phyloP scores from a whole-genome alignment of 2,329 filamentous ascomycete genomes.

The Fusarium sambucinum region DNA sequence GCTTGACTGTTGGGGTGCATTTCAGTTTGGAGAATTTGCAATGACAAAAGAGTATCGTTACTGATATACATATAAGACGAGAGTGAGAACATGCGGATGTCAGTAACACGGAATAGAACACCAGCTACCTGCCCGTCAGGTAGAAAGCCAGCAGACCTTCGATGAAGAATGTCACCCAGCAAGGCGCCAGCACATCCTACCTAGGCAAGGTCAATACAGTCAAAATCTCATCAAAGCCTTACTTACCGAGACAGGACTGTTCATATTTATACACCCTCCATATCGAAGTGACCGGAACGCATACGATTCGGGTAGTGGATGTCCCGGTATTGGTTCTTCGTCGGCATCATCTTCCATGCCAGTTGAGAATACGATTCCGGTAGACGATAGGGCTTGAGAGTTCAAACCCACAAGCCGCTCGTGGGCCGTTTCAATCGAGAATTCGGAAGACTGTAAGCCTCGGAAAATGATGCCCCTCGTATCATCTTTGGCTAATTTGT shows the following conservation, averaged over 20 bases:
- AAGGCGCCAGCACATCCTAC: slow-evolving; percentile 90
- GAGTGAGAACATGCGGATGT: slow-evolving; percentile 81
- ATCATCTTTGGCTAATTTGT: slow-evolving; percentile 8
- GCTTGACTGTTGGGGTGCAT: slow-evolving; percentile 85
- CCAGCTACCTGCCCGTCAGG: slow-evolving; percentile 68
- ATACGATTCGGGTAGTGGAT: slow-evolving; percentile 59
- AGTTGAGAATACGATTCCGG: slow-evolving; percentile 40
- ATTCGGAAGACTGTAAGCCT: slow-evolving; percentile 77
- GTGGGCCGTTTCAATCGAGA: slow-evolving; percentile 74
- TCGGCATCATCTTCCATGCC: slow-evolving; percentile 12
- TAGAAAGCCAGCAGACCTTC: slow-evolving; percentile 68
- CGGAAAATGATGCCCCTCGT: slow-evolving; percentile 63
- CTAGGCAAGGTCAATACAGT: slow-evolving; percentile 51
- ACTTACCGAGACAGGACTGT: slow-evolving; percentile 75
- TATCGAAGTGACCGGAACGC: slow-evolving; percentile 75
- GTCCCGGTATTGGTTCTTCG: slow-evolving; percentile 52
- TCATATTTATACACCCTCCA: slow-evolving; percentile 77
- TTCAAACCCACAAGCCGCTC: slow-evolving; percentile 69
- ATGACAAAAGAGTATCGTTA: slow-evolving; percentile 79
- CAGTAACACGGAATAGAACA: slow-evolving; percentile 66
- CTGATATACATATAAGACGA: slow-evolving; percentile 79
- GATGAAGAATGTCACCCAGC: slow-evolving; percentile 79
- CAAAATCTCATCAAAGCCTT: not conserved
- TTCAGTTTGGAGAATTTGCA: slow-evolving; percentile 88
- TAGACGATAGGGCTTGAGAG: slow-evolving; percentile 21